phyloP scores from a whole-genome alignment of 805 yeast species.

The Saturnispora besseyi region DNA sequence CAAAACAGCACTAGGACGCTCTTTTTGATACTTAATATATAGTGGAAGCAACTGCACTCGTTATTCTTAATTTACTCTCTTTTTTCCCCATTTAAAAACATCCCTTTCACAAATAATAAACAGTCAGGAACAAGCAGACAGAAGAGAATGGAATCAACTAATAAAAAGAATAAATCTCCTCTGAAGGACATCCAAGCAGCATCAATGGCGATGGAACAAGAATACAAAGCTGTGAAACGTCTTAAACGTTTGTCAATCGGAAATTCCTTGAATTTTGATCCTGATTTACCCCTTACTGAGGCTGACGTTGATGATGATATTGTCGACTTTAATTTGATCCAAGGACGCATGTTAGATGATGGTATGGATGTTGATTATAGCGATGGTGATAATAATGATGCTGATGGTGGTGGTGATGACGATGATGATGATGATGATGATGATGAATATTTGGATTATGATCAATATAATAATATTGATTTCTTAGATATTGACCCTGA shows the following conservation, averaged over 20 bases:
- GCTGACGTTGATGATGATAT: not conserved
- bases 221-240: constrained; percentile 63
- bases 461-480: constrained; percentile 12
- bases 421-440: constrained; percentile 2
- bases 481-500: constrained; percentile 13
- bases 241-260: constrained; percentile 69
- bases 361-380: not conserved
- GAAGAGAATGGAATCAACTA: not conserved
- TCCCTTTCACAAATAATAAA: not conserved
- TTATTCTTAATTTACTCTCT: not conserved
- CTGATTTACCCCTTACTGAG: constrained; percentile 47
- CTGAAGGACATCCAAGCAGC: constrained; percentile 43
- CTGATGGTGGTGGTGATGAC: not conserved
- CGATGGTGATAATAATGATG: not conserved
- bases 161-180: constrained; percentile 20
- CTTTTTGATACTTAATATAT: not conserved
- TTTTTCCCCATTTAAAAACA: not conserved
- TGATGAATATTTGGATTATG: constrained; percentile 20
- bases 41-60: not conserved
- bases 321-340: not conserved
- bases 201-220: constrained; percentile 69
- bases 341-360: not conserved
- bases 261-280: constrained; percentile 50
- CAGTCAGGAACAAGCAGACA: not conserved
- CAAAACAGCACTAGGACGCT: not conserved